phyloP scores from a whole-genome alignment of 2,329 filamentous ascomycete genomes.

The Colletotrichum cordylinicola region DNA sequence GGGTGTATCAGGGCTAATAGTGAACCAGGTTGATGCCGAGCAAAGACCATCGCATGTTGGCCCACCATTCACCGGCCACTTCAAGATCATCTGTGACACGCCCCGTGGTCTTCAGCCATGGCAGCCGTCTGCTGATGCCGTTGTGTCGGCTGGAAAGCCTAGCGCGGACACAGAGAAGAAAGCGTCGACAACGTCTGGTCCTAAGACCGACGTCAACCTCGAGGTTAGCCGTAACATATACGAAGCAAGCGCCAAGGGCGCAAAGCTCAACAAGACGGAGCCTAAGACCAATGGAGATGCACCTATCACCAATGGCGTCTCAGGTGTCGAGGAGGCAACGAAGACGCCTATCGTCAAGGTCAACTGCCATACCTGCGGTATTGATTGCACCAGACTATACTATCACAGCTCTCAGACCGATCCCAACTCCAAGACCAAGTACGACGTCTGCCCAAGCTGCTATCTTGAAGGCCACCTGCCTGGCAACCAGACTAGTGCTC shows the following conservation, averaged over 20 bases:
- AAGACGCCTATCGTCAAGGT: conserved; percentile 73
- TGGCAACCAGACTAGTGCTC: conserved; percentile 75
- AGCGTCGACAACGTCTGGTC: conserved; percentile 67
- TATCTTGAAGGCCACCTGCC: conserved; percentile 86
- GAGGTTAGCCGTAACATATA: conserved; percentile 95
- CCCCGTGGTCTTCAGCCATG: conserved; percentile 93
- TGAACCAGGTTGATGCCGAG: conserved; percentile 87
- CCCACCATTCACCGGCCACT: conserved; percentile 96
- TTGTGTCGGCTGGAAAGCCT: conserved; percentile 66
- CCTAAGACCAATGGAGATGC: conserved; percentile 80
- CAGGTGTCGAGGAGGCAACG: conserved; percentile 62
- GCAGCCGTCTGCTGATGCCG: conserved; percentile 84
- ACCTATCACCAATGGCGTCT: conserved; percentile 68
- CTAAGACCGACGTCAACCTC: conserved; percentile 86
- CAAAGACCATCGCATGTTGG: conserved; percentile 94
- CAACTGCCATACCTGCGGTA: conserved; percentile 89
- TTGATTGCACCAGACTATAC: conserved; percentile 78
- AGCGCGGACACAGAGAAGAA: conserved; percentile 74
- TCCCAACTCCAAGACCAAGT: conserved; percentile 72
- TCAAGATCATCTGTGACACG: conserved; percentile 94
- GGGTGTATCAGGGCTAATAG: conserved; percentile 29
- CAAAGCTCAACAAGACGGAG: conserved; percentile 72
- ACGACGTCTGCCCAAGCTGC: conserved; percentile 91
- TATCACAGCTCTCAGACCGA: conserved; percentile 64
- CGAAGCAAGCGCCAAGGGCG: conserved; percentile 83